Evolutionary conservation across 1,139 yeast species (phyloP).

Genomic region (Scheffersomyces illinoinensis): DNA sequence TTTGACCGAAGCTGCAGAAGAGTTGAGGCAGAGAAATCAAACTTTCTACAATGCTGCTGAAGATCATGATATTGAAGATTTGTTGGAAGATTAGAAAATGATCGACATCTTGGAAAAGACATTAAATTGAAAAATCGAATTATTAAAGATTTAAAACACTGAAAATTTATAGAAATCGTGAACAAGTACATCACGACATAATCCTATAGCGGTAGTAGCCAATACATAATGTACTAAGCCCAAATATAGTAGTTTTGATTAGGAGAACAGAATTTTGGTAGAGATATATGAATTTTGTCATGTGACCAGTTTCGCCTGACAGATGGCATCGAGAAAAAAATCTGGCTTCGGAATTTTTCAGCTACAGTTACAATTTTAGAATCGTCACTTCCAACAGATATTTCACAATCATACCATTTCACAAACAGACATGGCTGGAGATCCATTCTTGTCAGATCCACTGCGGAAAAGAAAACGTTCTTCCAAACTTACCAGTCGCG

Average conservation of each 20-base stretch:
- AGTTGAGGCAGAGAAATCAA: slow-evolving; percentile 45
- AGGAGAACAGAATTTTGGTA: neutral
- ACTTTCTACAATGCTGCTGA: slow-evolving; percentile 55
- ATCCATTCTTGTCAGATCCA: slow-evolving; percentile 65
- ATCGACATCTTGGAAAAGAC: neutral
- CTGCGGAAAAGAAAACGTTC: slow-evolving; percentile 51
- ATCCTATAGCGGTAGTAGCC: neutral
- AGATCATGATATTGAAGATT: slow-evolving; percentile 66
- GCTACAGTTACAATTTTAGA: neutral
- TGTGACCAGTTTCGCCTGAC: neutral
- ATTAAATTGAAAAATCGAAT: neutral
- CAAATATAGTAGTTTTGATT: neutral
- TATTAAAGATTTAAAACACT: neutral
- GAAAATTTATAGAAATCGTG: neutral
- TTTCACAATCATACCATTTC: neutral
- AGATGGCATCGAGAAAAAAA: neutral
- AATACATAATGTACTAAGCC: neutral
- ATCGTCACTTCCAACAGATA: neutral
- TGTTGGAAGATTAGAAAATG: slow-evolving; percentile 50
- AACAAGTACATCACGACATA: neutral
- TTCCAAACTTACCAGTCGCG: slow-evolving; percentile 20
- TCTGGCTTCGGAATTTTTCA: neutral
- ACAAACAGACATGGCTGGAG: slow-evolving; percentile 44
- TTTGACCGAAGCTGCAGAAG: slow-evolving; percentile 49
- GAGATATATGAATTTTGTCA: neutral